A percentile compares a stretch with the other conserved stretches of the same genome.
Evolutionary conservation across 2,329 filamentous ascomycete genomes (phyloP).

Genomic region (Verticillium isaacii): DNA sequence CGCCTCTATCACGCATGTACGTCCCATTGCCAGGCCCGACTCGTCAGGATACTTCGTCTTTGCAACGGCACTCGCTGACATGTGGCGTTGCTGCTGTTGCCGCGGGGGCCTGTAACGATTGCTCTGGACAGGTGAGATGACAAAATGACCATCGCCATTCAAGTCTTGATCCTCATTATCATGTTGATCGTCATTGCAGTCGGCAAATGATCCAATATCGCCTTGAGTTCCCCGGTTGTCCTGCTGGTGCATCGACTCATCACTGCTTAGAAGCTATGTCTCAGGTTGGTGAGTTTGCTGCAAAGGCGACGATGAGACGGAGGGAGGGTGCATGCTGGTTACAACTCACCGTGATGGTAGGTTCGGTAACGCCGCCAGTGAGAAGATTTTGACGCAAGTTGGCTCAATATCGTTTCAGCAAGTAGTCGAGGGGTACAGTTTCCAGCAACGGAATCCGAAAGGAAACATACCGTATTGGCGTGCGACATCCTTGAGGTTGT

Average conservation of each 20-base stretch:
- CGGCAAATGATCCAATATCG: not conserved
- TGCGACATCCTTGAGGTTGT: conserved; percentile 45
- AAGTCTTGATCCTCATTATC: not conserved
- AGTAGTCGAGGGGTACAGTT: not conserved
- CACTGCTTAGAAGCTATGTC: conserved; percentile 9
- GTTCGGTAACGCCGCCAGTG: conserved; percentile 40
- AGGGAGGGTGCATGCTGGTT: not conserved
- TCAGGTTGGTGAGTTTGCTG: not conserved
- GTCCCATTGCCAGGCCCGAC: not conserved
- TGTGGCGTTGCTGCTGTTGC: not conserved
- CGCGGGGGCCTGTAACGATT: not conserved
- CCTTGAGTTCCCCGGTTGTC: not conserved
- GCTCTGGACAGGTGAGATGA: not conserved
- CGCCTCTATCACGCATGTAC: not conserved
- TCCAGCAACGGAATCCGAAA: no score
- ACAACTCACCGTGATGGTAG: conserved; percentile 38
- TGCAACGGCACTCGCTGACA: no score
- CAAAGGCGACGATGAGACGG: not conserved
- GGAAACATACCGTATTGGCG: conserved; percentile 49
- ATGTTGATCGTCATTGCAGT: not conserved
- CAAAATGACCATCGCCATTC: not conserved
- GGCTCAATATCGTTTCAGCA: conserved; percentile 20
- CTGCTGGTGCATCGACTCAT: conserved; percentile 5
- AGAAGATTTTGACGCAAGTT: conserved; percentile 44
- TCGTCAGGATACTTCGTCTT: not conserved